Evolutionary conservation across 164 flowering plant genomes (phyloP), one percentile per base, ranked within the genome.

Genomic region (Litsea cubeba): DNA sequence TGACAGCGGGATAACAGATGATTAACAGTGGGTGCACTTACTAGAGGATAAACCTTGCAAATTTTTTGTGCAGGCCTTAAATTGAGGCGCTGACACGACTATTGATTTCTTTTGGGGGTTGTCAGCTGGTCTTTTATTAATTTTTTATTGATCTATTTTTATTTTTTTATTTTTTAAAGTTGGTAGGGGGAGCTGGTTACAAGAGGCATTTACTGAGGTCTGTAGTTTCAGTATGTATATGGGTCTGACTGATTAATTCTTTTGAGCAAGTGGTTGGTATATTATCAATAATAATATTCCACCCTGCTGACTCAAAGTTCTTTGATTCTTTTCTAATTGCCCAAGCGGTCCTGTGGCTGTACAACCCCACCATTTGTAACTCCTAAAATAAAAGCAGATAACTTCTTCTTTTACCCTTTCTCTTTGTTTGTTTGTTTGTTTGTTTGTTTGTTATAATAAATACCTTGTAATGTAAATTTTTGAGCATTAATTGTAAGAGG

Each of bases 11-110:
- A 32, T 30, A 51, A 74, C 60, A 54, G n/a, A 8, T 54, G 17
- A 54, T 54, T 54, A 67, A 46, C 49, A 74, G 18, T 23, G 68
- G 69, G 64, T 54, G 71, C 22, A 40, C 24, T 28, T n/a, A 74
- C 49, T 24, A 35, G 26, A 1, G 50, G 18, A 5, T 65, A 20
- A 54, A 54, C 60, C 18, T 54, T 40, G 11, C 60, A 18, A 49
- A 74, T 74, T 74, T 63, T 74, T 74, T 74, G 76, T 74, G 71
- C 64, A 74, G 64, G 71, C 76, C 76, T 74, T 22, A 66, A 74
- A 67, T 74, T 74, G 71, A 74, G 76, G 76, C 50, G 50, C 24
- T 66, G 23, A 40, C 75, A 73, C 62, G 5, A 22, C 12, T 64
- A 54, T 54, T 14, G 18, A 54, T 15, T 54, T 54, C 60, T 54